These are phyloP conservation scores for Pisolithus microcarpus DNA, from an alignment of 768 basidiomycete genomes.

Conservation along the genomic window DNA sequence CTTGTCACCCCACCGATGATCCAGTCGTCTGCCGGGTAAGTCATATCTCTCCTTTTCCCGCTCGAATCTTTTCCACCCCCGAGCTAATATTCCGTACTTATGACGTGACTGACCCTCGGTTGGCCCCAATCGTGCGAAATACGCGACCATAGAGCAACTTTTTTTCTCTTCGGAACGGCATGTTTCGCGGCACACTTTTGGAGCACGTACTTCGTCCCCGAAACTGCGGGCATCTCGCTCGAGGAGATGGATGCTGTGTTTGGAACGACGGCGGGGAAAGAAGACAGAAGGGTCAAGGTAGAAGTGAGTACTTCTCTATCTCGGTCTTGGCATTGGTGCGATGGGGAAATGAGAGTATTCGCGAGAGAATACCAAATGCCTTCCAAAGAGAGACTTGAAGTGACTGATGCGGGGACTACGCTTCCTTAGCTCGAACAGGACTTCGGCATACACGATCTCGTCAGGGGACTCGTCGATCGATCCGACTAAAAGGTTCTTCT, in stretches of 20 bases:
- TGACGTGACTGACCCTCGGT: not conserved
- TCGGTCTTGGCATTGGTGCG: not conserved
- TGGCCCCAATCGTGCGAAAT: no score
- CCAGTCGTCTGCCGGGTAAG: conserved; percentile 51
- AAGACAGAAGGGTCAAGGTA: conserved; percentile 42
- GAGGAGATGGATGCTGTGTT: conserved; percentile 75
- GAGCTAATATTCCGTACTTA: not conserved
- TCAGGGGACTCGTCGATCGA: not conserved
- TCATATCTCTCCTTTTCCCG: not conserved
- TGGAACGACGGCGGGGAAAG: conserved; percentile 46
- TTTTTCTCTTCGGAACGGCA: conserved; percentile 55
- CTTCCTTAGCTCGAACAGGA: conserved; percentile 47
- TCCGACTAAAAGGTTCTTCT: not conserved
- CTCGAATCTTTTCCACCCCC: not conserved
- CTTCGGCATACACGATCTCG: conserved; percentile 39
- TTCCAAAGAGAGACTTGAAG: not conserved
- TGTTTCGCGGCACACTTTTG: conserved; percentile 65
- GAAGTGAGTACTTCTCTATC: conserved; percentile 37
- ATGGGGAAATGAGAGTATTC: not conserved
- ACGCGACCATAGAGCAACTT: conserved; percentile 47
- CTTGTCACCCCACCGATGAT: conserved; percentile 64
- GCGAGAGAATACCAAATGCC: not conserved
- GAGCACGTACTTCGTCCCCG: conserved; percentile 62
- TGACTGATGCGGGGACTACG: not conserved
- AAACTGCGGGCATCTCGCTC: conserved; percentile 69